phyloP scores from a whole-genome alignment of 768 basidiomycete species.

The Auricularia sp. region DNA sequence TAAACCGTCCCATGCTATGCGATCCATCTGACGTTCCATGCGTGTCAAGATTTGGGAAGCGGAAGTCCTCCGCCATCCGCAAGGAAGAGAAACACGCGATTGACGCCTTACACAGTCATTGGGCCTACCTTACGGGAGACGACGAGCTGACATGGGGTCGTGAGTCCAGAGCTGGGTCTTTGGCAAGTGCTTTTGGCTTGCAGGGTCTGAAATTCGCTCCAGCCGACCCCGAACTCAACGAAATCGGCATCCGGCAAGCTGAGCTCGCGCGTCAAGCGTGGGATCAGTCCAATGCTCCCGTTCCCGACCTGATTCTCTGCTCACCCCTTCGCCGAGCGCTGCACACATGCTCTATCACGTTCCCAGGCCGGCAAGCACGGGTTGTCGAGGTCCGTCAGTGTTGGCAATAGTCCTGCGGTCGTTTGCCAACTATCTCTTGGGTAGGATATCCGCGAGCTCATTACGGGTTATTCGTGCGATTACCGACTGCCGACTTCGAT shows the following conservation, averaged over 20 bases:
- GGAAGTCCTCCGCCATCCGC: not conserved
- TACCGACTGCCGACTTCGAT: not conserved
- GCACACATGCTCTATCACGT: conserved; percentile 1
- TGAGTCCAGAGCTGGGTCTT: not conserved
- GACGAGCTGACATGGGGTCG: not conserved
- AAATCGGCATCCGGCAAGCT: not conserved
- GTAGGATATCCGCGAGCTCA: not conserved
- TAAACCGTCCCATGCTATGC: not conserved
- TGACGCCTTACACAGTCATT: not conserved
- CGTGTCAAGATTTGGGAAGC: not conserved
- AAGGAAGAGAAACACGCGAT: not conserved
- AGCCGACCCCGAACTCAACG: conserved; percentile 1
- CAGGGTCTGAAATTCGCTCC: not conserved
- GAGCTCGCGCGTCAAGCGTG: not conserved
- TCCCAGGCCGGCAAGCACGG: not conserved
- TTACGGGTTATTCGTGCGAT: not conserved
- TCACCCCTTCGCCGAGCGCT: not conserved
- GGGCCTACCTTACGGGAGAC: not conserved
- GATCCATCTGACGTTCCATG: not conserved
- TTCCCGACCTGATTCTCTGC: not conserved
- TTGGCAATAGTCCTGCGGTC: not conserved
- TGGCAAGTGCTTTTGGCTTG: not conserved
- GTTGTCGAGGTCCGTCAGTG: not conserved
- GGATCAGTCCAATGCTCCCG: not conserved
- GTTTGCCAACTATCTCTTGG: not conserved